Base-by-base conservation (phyloP, 805 yeast species). In the Yarrowia keelungensis region DNA sequence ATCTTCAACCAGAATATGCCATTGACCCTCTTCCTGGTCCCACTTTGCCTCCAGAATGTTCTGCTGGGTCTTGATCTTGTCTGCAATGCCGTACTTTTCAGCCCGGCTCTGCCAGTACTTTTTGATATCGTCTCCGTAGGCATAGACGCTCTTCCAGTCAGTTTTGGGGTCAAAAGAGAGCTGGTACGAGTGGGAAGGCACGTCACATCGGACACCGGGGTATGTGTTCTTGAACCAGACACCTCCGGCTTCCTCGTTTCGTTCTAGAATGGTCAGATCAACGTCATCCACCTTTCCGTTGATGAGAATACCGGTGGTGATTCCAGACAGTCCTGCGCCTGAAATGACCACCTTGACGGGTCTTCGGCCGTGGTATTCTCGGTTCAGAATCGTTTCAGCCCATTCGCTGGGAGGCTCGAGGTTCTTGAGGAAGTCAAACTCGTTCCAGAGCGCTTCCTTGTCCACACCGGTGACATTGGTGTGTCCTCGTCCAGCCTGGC, bases 251-350 rank as follows among this genome's bases (percentile, higher is more conserved):
- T 74, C 76, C 8, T 72, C 66, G 58, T 75, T 71, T 65, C 74
- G 74, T 32, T 75, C 77, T 68, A 71, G 75, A 45, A 75, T 69
- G 16, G 69, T 69, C 45, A 73, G 69, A n/a, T 74, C 72, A 19
- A 74, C 42, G 56, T 75, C 71, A 38, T 69, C 71, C 15, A 74
- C 69, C 53, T 73, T 72, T 8, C 68, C 53, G 14, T 73, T 75
- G 46, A 75, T 49, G 11, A 72, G 69, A 19, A 70, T 69, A 9
- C 73, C 76, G 8, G 74, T 68, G 14, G 72, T 59, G 50, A 75
- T 74, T 14, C 77, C 77, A 14, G 76, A 70, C 16, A 73, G 45
- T 11, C 77, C 78, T 2, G 78, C 77, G n/a, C 77, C 77, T 39
- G 76, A 71, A 36, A 71, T 66, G 51, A 69, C 73, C 39, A 74